Evolutionary conservation across 306 rosid species (phyloP).

Genomic region (Vigna unguiculata): DNA sequence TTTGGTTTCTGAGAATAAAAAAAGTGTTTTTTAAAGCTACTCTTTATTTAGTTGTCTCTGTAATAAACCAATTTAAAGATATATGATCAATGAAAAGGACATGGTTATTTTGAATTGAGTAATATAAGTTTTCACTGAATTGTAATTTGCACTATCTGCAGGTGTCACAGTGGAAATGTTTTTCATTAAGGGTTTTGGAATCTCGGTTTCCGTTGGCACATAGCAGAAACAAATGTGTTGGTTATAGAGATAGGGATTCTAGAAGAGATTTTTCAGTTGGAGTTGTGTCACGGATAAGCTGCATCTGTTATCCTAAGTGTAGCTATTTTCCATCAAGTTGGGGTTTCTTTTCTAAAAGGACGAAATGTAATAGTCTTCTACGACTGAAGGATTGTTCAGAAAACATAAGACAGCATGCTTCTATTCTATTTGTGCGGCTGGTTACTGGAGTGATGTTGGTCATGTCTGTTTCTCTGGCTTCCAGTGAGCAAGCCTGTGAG

Average conservation of each 20-base stretch:
- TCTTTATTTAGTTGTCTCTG: conserved; percentile 2
- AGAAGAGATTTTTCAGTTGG: conserved; percentile 49
- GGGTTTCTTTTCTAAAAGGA: conserved; percentile 44
- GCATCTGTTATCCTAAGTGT: conserved; percentile 37
- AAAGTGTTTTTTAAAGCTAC: neutral
- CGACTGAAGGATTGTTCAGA: conserved; percentile 50
- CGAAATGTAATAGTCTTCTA: conserved; percentile 45
- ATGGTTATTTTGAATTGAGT: conserved; percentile 17
- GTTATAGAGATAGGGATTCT: conserved; percentile 29
- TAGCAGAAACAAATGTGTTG: conserved; percentile 28
- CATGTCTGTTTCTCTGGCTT: conserved; percentile 71
- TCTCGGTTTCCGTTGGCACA: conserved; percentile 30
- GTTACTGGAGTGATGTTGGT: conserved; percentile 74
- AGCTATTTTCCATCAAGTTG: conserved; percentile 52
- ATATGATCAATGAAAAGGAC: neutral
- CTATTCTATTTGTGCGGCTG: conserved; percentile 55
- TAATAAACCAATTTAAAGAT: neutral
- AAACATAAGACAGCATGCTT: conserved; percentile 50
- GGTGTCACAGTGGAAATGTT: conserved; percentile 54
- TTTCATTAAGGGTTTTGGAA: conserved; percentile 42
- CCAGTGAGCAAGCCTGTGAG: conserved; percentile 72
- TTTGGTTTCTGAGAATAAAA: conserved; percentile 14
- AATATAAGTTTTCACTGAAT: neutral
- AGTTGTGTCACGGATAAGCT: conserved; percentile 38
- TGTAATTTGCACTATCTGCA: conserved; percentile 41